Conservation (phyloP, 2,329 filamentous ascomycete genomes). For the Stemphylium lycopersici region DNA sequence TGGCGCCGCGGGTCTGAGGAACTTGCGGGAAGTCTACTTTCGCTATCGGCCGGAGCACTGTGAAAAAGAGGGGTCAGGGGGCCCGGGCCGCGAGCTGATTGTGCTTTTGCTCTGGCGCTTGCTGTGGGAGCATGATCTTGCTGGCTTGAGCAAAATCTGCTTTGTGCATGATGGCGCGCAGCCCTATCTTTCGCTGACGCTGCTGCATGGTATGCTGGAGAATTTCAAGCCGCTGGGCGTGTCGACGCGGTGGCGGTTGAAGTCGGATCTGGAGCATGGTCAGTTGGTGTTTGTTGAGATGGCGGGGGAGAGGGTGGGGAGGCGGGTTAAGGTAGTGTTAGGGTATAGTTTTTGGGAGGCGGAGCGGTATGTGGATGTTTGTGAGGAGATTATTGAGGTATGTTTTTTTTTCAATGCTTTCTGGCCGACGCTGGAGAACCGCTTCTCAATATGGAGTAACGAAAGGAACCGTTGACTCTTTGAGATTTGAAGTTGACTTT, state of each 20-base stretch:
- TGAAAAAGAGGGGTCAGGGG: not conserved
- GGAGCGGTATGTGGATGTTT: slow-evolving; percentile 10
- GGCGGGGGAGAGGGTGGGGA: not conserved
- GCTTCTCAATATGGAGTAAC: not conserved
- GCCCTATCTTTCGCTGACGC: slow-evolving; percentile 5
- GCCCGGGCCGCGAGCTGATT: slow-evolving; percentile 8
- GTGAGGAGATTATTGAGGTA: slow-evolving; percentile 12
- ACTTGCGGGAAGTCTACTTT: slow-evolving; percentile 25
- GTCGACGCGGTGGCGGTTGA: slow-evolving; percentile 10
- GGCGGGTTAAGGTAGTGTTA: slow-evolving; percentile 9
- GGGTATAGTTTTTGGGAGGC: slow-evolving; percentile 16
- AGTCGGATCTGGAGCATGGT: slow-evolving; percentile 15
- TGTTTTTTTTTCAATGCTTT: not conserved
- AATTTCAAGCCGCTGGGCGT: slow-evolving; percentile 3
- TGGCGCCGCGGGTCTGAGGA: slow-evolving; percentile 15
- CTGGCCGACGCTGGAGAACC: too few relatives aligned
- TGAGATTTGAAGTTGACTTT: not conserved
- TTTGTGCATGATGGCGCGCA: slow-evolving; percentile 21
- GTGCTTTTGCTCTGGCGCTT: slow-evolving; percentile 21
- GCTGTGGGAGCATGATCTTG: slow-evolving; percentile 16
- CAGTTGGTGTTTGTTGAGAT: slow-evolving; percentile 12
- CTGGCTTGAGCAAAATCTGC: slow-evolving; percentile 18
- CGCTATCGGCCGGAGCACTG: slow-evolving; percentile 5
- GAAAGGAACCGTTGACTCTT: not conserved
- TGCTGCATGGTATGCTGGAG: slow-evolving; percentile 6